A percentile compares a stretch with the other conserved stretches of the same genome.
Conservation (phyloP, 176 grass and related monocot genomes). For the Canna indica region DNA sequence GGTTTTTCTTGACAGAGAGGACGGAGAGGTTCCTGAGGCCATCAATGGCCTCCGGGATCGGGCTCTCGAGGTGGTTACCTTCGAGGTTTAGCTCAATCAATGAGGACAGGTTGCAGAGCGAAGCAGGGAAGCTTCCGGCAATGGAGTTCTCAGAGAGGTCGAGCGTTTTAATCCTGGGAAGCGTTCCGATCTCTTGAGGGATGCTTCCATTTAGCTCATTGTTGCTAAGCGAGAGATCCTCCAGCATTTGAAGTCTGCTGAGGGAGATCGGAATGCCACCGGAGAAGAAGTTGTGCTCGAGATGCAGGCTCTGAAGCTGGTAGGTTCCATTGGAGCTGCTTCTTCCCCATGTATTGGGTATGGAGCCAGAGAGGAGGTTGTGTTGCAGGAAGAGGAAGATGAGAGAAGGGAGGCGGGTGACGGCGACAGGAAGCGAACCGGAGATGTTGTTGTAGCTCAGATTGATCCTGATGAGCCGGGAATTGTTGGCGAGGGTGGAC, state of each 20-base stretch:
- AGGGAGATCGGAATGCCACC: slow-evolving; percentile 50
- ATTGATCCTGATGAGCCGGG: slow-evolving; percentile 48
- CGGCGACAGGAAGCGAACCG: slow-evolving; percentile 35
- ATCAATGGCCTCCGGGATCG: slow-evolving; percentile 41
- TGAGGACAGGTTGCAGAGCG: slow-evolving; percentile 42
- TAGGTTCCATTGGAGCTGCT: background rate
- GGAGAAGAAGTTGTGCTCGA: slow-evolving; percentile 38
- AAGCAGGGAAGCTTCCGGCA: slow-evolving; percentile 31
- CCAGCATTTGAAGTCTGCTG: slow-evolving; percentile 40
- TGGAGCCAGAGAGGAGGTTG: slow-evolving; percentile 43
- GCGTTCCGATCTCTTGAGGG: slow-evolving; percentile 45
- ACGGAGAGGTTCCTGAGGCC: slow-evolving; percentile 49
- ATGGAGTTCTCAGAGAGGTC: slow-evolving; percentile 66
- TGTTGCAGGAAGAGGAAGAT: slow-evolving; percentile 43
- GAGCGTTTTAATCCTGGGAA: slow-evolving; percentile 45
- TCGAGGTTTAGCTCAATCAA: slow-evolving; percentile 40
- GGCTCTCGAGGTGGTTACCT: slow-evolving; percentile 41
- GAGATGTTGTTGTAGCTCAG: slow-evolving; percentile 83
- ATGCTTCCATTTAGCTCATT: slow-evolving; percentile 65
- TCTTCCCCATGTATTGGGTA: slow-evolving; percentile 30
- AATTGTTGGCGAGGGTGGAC: slow-evolving; percentile 38
- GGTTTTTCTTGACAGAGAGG: slow-evolving; percentile 46
- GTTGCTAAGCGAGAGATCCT: slow-evolving; percentile 36
- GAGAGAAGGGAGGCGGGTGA: slow-evolving; percentile 41
- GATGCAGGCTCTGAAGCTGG: slow-evolving; percentile 25